Conservation (phyloP, 2,329 filamentous ascomycete species). For the Xenosphaeropsis pyriputrescens region DNA sequence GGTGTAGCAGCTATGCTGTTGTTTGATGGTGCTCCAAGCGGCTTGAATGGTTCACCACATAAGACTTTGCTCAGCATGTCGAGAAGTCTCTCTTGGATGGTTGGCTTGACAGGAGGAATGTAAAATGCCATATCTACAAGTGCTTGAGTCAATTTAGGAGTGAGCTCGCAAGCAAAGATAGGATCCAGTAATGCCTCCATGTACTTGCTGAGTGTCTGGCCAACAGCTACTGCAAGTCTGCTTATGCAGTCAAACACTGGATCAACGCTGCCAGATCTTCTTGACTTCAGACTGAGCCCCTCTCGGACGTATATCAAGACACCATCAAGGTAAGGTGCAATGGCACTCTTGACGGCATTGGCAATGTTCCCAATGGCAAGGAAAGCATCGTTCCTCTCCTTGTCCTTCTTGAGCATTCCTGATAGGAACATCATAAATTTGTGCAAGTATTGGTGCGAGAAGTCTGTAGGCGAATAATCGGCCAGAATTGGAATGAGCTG, state of each 20-base stretch:
- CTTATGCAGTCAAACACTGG: slow-evolving; percentile 97
- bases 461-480: slow-evolving; percentile 82
- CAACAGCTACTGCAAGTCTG: slow-evolving; percentile 85
- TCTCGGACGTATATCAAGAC: slow-evolving; percentile 90
- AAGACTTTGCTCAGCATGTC: slow-evolving; percentile 92
- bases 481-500: slow-evolving; percentile 85
- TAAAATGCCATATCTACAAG: slow-evolving; percentile 98
- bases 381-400: slow-evolving; percentile 88
- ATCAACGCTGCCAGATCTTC: slow-evolving; percentile 31
- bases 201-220: slow-evolving; percentile 94
- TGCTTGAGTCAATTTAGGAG: slow-evolving; percentile 85
- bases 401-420: slow-evolving; percentile 85
- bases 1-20: slow-evolving; percentile 72
- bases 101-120: slow-evolving; percentile 84
- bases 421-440: slow-evolving; percentile 96
- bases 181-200: slow-evolving; percentile 92
- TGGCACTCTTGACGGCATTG: slow-evolving; percentile 88
- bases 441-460: slow-evolving; percentile 75
- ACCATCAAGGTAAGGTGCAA: slow-evolving; percentile 86
- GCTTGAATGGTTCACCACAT: slow-evolving; percentile 82
- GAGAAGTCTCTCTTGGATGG: slow-evolving; percentile 83
- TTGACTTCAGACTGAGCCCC: slow-evolving; percentile 68
- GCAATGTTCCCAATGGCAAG: slow-evolving; percentile 92
- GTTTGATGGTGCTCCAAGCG: slow-evolving; percentile 72
- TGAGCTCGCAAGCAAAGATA: slow-evolving; percentile 92